Conservation (phyloP, 768 basidiomycete species). For the Lactarius indigo region DNA sequence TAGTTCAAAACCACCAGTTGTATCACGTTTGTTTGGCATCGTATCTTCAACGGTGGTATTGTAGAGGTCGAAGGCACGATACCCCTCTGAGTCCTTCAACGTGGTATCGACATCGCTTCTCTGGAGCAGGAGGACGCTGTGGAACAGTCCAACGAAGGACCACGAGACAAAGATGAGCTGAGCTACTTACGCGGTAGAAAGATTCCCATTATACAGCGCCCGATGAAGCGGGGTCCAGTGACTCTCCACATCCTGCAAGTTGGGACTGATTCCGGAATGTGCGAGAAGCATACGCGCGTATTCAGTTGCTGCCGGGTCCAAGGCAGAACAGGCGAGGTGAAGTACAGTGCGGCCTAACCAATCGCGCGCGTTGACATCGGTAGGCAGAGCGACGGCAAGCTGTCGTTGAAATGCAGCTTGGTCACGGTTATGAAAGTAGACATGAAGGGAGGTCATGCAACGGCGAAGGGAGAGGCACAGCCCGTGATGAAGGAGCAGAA, state of each 20-base stretch:
- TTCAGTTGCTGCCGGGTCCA: constrained; percentile 50
- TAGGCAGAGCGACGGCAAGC: constrained; percentile 37
- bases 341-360: constrained; percentile 71
- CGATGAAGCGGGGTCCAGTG: constrained; percentile 92
- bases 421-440: constrained; percentile 63
- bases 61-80: constrained; percentile 90
- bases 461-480: not conserved
- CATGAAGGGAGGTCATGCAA: constrained; percentile 82
- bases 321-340: constrained; percentile 71
- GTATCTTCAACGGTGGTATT: constrained; percentile 41
- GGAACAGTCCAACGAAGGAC: not conserved
- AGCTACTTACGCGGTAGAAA: constrained; percentile 58
- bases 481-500: constrained; percentile 5
- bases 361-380: constrained; percentile 72
- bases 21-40: constrained; percentile 10
- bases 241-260: constrained; percentile 75
- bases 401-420: constrained; percentile 75
- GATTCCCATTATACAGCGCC: constrained; percentile 75
- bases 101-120: constrained; percentile 66
- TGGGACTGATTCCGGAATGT: constrained; percentile 74
- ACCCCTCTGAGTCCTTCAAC: constrained; percentile 81
- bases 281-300: constrained; percentile 75
- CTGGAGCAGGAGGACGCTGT: constrained; percentile 70
- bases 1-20: constrained; percentile 47
- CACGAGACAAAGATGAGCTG: not conserved